Base-by-base conservation (phyloP, 148 eudicot species). In the Talinum fruticosum region DNA sequence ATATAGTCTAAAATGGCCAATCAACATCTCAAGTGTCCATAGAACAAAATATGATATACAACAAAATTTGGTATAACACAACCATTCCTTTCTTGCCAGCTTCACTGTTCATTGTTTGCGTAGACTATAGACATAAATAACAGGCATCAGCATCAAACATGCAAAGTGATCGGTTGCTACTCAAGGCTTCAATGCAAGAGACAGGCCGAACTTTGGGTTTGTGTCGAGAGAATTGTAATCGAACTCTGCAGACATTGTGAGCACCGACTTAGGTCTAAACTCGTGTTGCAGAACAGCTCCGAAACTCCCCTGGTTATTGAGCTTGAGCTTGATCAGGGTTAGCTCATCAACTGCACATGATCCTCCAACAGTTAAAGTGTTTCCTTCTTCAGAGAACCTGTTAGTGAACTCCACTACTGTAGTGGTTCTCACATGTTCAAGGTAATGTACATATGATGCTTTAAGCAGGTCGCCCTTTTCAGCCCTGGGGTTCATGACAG, bases 211-310 rank as follows among this genome's bases (percentile, higher is more conserved):
- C 91, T 90, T 94, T 19, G 98, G 92, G 32, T 88, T 83, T 75
- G 90, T 90, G 66, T 94, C 95, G 18, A 92, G 41, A 7, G 92
- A 85, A 74, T 84, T 88, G 76, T 93, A 87, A 82, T 94, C 97
- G n/a, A 92, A 86, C 65, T 94, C 98, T n/a, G 90, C 88, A 44
- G 94, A 88, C 65, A 94, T 76, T 74, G 95, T 90, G 79, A 94
- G 66, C 28, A 87, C 79, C 18, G 98, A 92, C 82, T 82, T 92
- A 1, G 97, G 97, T 24, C 88, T 88, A 86, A 93, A 89, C 85
- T 90, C 93, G 6, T 92, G 93, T 83, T 92, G 93, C 76, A 94
- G 81, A 76, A 94, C 83, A 45, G 91, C 97, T 71, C 85, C 90
- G 23, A 85, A 89, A 83, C 79, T 92, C 37, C 98, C 98, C 53